phyloP scores from a whole-genome alignment of 163 green algal species.

The Scenedesmus sp. region DNA sequence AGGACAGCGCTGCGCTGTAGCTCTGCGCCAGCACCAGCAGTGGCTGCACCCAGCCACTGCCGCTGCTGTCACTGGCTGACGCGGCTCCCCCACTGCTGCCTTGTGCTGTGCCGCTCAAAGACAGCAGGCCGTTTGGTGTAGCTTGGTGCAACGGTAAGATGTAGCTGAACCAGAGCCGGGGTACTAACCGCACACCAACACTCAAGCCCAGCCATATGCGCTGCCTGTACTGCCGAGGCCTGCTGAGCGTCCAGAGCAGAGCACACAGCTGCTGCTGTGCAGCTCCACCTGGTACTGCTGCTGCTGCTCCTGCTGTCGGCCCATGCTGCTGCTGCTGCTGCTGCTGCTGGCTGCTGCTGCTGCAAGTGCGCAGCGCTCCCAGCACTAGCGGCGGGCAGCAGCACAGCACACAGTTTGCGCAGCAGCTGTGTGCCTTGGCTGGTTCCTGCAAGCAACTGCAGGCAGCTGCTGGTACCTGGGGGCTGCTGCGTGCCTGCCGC shows the following conservation, averaged over 20 bases:
- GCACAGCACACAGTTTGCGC: neutral
- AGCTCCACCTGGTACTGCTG: neutral
- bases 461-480: neutral
- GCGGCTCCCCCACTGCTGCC: neutral
- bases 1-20: slow-evolving; percentile 31
- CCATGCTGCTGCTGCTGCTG: slow-evolving; percentile 24
- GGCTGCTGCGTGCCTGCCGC: slow-evolving; percentile 13
- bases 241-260: slow-evolving; percentile 32
- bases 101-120: neutral
- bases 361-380: neutral
- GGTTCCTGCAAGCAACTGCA: slow-evolving; percentile 45
- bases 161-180: slow-evolving; percentile 41
- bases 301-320: slow-evolving; percentile 8
- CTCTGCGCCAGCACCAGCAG: slow-evolving; percentile 43
- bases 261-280: slow-evolving; percentile 48
- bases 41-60: slow-evolving; percentile 26
- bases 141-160: slow-evolving; percentile 16
- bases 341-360: slow-evolving; percentile 23
- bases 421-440: slow-evolving; percentile 17
- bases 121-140: slow-evolving; percentile 8
- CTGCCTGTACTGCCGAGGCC: slow-evolving; percentile 31
- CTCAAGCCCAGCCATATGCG: slow-evolving; percentile 38
- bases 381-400: slow-evolving; percentile 34
- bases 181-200: slow-evolving; percentile 27
- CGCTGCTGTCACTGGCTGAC: neutral